Conservation (phyloP, 2,329 filamentous ascomycete species). For the Penicillium freii region DNA sequence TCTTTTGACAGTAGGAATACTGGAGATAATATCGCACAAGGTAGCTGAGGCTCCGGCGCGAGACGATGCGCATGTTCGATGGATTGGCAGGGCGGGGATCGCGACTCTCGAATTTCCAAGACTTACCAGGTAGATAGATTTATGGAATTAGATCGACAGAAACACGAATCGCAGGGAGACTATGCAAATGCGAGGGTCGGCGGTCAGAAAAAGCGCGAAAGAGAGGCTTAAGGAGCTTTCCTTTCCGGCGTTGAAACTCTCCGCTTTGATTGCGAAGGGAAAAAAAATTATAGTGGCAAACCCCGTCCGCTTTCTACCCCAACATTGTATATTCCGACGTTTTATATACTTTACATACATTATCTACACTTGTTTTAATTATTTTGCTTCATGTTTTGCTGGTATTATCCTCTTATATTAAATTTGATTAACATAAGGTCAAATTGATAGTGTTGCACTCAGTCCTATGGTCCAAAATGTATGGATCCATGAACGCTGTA, state of each 20-base stretch:
- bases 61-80: constrained; percentile 20
- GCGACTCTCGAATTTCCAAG: constrained; percentile 13
- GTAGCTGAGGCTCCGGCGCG: constrained; percentile 11
- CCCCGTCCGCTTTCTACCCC: constrained; percentile 15
- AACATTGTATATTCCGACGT: background rate
- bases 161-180: constrained; percentile 12
- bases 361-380: background rate
- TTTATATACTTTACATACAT: background rate
- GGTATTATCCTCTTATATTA: background rate
- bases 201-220: constrained; percentile 23
- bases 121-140: constrained; percentile 19
- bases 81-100: constrained; percentile 15
- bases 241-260: constrained; percentile 30
- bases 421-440: background rate
- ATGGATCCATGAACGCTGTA: background rate
- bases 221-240: constrained; percentile 31
- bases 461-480: background rate
- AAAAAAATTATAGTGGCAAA: constrained; percentile 32
- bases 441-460: background rate
- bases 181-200: constrained; percentile 17
- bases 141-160: background rate
- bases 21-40: constrained; percentile 3
- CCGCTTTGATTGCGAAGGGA: constrained; percentile 22
- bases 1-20: background rate
- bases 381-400: background rate